phyloP scores from a whole-genome alignment of 306 rosid species.

The Purshia tridentata region DNA sequence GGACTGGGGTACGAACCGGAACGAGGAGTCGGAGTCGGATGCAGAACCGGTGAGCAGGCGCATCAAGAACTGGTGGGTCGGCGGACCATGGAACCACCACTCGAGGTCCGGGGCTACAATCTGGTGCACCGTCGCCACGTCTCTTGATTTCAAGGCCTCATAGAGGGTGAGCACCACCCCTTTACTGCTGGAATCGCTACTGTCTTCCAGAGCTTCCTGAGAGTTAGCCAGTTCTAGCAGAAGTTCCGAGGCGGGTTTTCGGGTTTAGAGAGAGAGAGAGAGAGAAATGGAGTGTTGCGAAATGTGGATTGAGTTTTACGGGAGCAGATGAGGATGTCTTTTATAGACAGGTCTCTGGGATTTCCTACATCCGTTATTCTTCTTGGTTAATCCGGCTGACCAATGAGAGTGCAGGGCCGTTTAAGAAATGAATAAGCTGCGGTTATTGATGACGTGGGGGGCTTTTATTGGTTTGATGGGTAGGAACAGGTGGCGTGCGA shows the following conservation, averaged over 20 bases:
- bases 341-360: conserved; percentile 13
- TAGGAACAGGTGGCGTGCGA: background rate
- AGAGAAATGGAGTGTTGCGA: background rate
- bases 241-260: conserved; percentile 6
- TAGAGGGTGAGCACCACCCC: conserved; percentile 75
- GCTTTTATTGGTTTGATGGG: background rate
- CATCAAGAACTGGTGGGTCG: conserved; percentile 76
- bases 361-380: background rate
- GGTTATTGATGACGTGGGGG: conserved; percentile 20
- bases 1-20: conserved; percentile 57
- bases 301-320: background rate
- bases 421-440: background rate
- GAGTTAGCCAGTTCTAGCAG: conserved; percentile 83
- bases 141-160: conserved; percentile 73
- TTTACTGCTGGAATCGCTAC: conserved; percentile 50
- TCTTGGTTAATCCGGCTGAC: background rate
- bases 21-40: conserved; percentile 21
- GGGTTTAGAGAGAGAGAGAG: background rate
- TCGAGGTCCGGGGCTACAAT: conserved; percentile 79
- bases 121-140: conserved; percentile 62
- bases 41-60: conserved; percentile 61
- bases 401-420: background rate
- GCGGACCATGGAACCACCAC: conserved; percentile 99
- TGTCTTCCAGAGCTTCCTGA: conserved; percentile 50
- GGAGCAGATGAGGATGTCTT: background rate